phyloP scores from a whole-genome alignment of 306 rosid species.

The Dryas octopetala region DNA sequence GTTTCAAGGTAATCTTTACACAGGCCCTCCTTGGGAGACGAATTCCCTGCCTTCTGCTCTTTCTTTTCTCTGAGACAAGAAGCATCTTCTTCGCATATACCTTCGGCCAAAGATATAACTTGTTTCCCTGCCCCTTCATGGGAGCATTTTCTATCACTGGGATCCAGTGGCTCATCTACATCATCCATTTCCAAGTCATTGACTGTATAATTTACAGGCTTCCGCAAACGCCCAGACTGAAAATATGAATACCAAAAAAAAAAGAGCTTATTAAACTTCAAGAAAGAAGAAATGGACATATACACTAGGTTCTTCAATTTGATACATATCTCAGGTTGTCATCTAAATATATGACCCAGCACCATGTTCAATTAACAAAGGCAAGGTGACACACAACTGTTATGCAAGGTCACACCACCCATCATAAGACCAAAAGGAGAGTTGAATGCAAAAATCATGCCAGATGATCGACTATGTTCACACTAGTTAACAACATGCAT shows the following conservation, averaged over 20 bases:
- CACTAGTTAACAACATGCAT: too few relatives aligned
- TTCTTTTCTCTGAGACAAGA: slow-evolving; percentile 28
- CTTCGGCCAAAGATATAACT: slow-evolving; percentile 19
- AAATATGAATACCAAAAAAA: slow-evolving; percentile 11
- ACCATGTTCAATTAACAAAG: not conserved
- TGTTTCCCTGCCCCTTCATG: slow-evolving; percentile 31
- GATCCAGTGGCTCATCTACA: slow-evolving; percentile 35
- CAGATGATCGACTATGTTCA: not conserved
- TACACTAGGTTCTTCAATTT: not conserved
- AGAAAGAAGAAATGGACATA: not conserved
- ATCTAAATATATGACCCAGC: not conserved
- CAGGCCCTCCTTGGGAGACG: slow-evolving; percentile 28
- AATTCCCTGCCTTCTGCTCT: slow-evolving; percentile 16
- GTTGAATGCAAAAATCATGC: not conserved
- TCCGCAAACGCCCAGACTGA: slow-evolving; percentile 70
- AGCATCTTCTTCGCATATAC: slow-evolving; percentile 23
- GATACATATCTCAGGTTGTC: not conserved
- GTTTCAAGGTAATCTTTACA: slow-evolving; percentile 31
- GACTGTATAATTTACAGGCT: slow-evolving; percentile 52
- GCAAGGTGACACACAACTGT: not conserved
- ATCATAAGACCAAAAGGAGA: not conserved
- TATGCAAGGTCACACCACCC: not conserved
- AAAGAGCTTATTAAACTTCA: slow-evolving; percentile 6
- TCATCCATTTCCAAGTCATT: slow-evolving; percentile 48
- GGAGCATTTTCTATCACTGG: slow-evolving; percentile 25